Evolutionary conservation across 1,284 basidiomycete species (phyloP).

Genomic region (Ceratobasidium sp.): DNA sequence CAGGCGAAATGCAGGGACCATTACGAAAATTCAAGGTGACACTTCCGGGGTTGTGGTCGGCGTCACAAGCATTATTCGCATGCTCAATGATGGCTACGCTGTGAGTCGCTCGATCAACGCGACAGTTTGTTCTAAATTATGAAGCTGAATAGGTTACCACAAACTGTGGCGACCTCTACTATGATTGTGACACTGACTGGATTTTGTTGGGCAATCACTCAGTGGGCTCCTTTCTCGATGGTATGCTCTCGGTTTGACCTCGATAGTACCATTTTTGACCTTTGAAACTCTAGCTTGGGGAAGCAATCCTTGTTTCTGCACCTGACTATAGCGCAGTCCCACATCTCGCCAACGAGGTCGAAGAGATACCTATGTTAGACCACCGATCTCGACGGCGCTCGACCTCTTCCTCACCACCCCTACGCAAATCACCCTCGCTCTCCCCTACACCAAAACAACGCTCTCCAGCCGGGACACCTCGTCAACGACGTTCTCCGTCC

Average conservation of each 20-base stretch:
- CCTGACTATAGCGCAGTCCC: conserved; percentile 41
- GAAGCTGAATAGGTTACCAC: conserved; percentile 54
- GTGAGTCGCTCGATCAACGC: conserved; percentile 51
- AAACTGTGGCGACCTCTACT: conserved; percentile 59
- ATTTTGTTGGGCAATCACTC: conserved; percentile 62
- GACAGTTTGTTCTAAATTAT: neutral
- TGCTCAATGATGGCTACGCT: conserved; percentile 59
- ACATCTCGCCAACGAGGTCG: conserved; percentile 9
- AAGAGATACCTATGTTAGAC: conserved; percentile 46
- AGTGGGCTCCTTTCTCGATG: conserved; percentile 62
- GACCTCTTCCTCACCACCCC: conserved; percentile 21
- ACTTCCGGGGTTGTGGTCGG: conserved; percentile 46
- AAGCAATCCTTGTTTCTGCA: conserved; percentile 47
- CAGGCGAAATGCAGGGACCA: neutral
- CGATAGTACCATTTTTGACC: neutral
- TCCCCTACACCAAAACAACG: conserved; percentile 7
- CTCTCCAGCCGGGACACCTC: conserved; percentile 1
- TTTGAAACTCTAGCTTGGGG: conserved; percentile 43
- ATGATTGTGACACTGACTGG: conserved; percentile 62
- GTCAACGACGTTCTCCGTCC: conserved; percentile 2
- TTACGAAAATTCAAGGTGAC: neutral
- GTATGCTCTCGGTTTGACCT: conserved; percentile 51
- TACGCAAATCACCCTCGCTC: conserved; percentile 14
- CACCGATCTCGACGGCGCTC: conserved; percentile 32
- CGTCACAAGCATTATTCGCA: conserved; percentile 55